Conservation (phyloP, 345 rosid species). For the Dimocarpus longan region DNA sequence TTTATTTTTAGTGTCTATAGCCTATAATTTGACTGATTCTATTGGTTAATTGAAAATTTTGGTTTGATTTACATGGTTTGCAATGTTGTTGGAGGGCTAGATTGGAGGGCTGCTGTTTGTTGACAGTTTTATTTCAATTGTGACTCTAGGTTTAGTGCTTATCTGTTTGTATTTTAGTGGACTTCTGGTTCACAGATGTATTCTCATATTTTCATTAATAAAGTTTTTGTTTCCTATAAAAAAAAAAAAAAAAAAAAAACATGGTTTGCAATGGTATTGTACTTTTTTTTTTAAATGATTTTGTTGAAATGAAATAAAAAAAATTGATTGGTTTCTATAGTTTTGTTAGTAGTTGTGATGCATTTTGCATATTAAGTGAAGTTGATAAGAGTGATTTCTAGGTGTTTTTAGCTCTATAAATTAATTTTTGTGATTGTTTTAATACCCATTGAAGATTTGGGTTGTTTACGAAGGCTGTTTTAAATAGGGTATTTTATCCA, state of each 20-base stretch:
- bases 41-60: background rate
- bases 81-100: no score
- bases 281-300: background rate
- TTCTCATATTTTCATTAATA: no score
- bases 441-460: background rate
- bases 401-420: constrained; percentile 3
- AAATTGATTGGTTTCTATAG: background rate
- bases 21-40: background rate
- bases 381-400: background rate
- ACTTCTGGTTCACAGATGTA: no score
- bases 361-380: background rate
- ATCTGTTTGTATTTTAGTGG: no score
- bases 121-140: no score
- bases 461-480: background rate
- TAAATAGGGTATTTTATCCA: background rate
- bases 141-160: no score
- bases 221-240: no score
- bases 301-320: no score
- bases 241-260: no score
- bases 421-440: background rate
- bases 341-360: background rate
- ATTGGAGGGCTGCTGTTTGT: no score
- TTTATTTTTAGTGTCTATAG: background rate
- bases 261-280: background rate
- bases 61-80: background rate